Evolutionary conservation across 495 filamentous ascomycete genomes (phyloP).

Genomic region (Sphaerosporella brunnea): DNA sequence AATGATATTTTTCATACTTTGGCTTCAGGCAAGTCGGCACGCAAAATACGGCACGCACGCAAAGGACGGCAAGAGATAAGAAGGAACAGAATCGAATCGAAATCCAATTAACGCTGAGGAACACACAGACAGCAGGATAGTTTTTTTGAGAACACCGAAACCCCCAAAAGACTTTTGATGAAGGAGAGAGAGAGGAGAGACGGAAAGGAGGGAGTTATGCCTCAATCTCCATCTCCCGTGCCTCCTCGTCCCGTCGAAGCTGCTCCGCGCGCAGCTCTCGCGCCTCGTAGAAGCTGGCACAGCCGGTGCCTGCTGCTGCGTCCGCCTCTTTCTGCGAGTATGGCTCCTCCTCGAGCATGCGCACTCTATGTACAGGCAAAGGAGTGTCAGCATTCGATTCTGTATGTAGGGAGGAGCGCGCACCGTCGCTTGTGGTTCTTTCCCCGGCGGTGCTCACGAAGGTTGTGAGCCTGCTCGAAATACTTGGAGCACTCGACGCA

Average conservation of each 20-base stretch:
- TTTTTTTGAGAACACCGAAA: no score
- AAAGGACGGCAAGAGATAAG: no score
- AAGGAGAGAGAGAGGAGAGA: background rate
- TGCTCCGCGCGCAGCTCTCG: conserved; percentile 14
- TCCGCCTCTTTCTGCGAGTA: conserved; percentile 76
- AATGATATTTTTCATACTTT: no score
- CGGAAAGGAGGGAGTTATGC: background rate
- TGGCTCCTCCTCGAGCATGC: conserved; percentile 57
- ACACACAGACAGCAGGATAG: no score
- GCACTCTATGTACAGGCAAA: conserved; percentile 46
- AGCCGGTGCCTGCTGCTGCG: conserved; percentile 49
- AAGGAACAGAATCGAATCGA: no score
- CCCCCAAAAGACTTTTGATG: background rate
- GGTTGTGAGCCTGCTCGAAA: conserved; percentile 72
- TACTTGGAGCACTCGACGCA: conserved; percentile 92
- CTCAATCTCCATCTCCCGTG: conserved; percentile 9
- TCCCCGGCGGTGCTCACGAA: conserved; percentile 59
- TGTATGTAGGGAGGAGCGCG: background rate
- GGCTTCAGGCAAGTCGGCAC: no score
- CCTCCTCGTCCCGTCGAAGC: conserved; percentile 12
- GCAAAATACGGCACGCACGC: no score
- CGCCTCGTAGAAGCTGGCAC: conserved; percentile 17
- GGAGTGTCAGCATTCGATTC: conserved; percentile 5
- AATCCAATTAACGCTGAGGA: no score
- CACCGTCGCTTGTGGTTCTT: conserved; percentile 87